A percentile compares a stretch with the other conserved stretches of the same genome.
These are phyloP conservation scores for Moricandia moricandioides DNA, from an alignment of 345 rosid species.

Conservation along the genomic window DNA sequence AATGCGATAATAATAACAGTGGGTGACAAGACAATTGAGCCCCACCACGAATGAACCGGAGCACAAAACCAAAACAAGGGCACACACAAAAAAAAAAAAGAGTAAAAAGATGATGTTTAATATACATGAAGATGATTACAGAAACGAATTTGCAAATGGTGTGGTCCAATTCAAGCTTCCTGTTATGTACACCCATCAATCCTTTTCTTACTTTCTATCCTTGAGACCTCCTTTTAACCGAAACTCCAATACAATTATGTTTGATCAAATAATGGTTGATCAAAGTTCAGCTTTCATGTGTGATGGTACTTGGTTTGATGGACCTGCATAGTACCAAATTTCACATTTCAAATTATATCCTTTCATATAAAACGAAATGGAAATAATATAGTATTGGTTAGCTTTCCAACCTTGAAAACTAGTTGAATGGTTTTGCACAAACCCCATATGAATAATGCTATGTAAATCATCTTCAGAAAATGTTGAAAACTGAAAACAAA, in stretches of 20 bases:
- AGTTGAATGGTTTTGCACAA: conserved; percentile 41
- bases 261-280: conserved; percentile 40
- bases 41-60: conserved; percentile 25
- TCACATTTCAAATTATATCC: not conserved
- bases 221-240: not conserved
- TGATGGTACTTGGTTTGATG: conserved; percentile 41
- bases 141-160: conserved; percentile 11
- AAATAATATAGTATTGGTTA: not conserved
- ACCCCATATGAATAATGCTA: conserved; percentile 77
- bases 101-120: not conserved
- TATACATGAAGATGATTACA: conserved; percentile 1
- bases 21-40: conserved; percentile 5
- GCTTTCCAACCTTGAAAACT: conserved; percentile 39
- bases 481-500: conserved; percentile 43
- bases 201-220: conserved; percentile 34
- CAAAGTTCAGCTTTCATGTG: conserved; percentile 60
- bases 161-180: conserved; percentile 40
- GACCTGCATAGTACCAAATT: conserved; percentile 45
- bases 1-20: conserved; percentile 3
- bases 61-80: conserved; percentile 4
- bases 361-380: not conserved
- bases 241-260: not conserved
- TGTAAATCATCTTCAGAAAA: conserved; percentile 75
- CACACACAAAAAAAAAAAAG: not conserved
- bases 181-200: conserved; percentile 55